Evolutionary conservation across 441 rosid genomes (phyloP).

Genomic region (Daphne laureola): DNA sequence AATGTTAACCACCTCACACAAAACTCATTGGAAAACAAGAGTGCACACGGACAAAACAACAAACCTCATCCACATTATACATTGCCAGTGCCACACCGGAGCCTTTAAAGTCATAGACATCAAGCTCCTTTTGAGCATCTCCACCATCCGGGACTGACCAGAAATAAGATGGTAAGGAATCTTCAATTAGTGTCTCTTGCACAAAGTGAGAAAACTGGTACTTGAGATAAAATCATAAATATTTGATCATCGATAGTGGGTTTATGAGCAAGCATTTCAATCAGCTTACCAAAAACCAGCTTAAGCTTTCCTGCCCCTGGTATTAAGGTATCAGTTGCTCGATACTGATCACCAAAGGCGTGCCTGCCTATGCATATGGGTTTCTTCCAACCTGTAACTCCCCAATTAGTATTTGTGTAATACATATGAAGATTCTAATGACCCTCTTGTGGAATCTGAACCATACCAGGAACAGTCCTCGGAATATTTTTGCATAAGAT

Average conservation of each 20-base stretch:
- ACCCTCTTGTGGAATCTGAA: conserved; percentile 5
- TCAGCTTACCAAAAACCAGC: conserved; percentile 79
- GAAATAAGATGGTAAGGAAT: conserved; percentile 1
- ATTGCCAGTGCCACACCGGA: conserved; percentile 95
- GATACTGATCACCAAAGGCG: conserved; percentile 97
- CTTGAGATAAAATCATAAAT: too few species aligned
- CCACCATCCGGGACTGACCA: conserved; percentile 68
- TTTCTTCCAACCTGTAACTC: conserved; percentile 76
- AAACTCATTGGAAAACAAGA: conserved; percentile 8
- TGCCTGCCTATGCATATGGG: conserved; percentile 98
- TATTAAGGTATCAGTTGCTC: conserved; percentile 72
- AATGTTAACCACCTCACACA: not conserved
- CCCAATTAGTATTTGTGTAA: conserved; percentile 13
- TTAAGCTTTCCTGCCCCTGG: conserved; percentile 86
- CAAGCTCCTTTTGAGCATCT: conserved; percentile 46
- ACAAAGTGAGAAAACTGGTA: too few species aligned
- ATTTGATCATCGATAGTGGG: not conserved
- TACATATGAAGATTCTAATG: conserved; percentile 7
- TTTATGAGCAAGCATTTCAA: conserved; percentile 12
- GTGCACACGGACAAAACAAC: conserved; percentile 6
- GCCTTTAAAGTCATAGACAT: conserved; percentile 75
- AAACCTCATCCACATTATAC: conserved; percentile 94
- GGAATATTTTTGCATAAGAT: conserved; percentile 83
- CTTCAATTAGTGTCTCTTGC: too few species aligned
- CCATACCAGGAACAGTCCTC: conserved; percentile 76